Evolutionary conservation across 495 filamentous ascomycete genomes (phyloP), one percentile per base, ranked within the genome.

Genomic region (Oleoguttula mirabilis): DNA sequence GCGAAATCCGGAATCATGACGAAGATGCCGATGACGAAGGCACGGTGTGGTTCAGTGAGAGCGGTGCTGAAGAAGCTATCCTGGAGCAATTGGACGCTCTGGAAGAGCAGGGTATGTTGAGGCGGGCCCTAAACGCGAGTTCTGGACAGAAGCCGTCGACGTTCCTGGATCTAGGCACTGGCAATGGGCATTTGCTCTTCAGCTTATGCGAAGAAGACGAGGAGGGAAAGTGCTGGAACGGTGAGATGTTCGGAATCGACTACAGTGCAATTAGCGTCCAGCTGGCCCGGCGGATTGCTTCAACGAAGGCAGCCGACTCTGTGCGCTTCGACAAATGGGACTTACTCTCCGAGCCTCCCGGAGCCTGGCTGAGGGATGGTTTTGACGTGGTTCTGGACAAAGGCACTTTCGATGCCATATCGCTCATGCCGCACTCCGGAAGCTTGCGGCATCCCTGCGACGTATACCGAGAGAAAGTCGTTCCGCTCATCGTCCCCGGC

Each of bases 371-470:
- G 17, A 34, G 15, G n/a, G 51, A 45, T 8, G 73, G 77, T 0
- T 95, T 86, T 58, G 86, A 95, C 63, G 72, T 95, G 0, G 79
- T 94, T 0, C 69, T 95, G 4, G 90, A 98, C 62, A 98, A 98
- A 59, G 90, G 90, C 19, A 98, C 90, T 1, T 98, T 94, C 63
- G 90, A 98, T 68, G 90, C 90, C 2, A 76, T 98, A 4, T 80
- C 75, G 30, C 62, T 98, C 15, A 82, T 83, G 57, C 62, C 57
- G 20, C 67, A 79, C 44, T 53, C 28, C 7, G 43, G 56, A 16
- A 76, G 71, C 2, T 61, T 66, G 8, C 69, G 76, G 33, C 43
- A 47, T 24, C 65, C 80, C 15, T 79, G 70, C 55, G 85, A 94
- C 57, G 66, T 69, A 34, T 98, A 96, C 66, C 68, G 72, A 16